Evolutionary conservation across 768 basidiomycete species (phyloP), one percentile per base, ranked within the genome.

Genomic region (Boletus vinaceobasis): DNA sequence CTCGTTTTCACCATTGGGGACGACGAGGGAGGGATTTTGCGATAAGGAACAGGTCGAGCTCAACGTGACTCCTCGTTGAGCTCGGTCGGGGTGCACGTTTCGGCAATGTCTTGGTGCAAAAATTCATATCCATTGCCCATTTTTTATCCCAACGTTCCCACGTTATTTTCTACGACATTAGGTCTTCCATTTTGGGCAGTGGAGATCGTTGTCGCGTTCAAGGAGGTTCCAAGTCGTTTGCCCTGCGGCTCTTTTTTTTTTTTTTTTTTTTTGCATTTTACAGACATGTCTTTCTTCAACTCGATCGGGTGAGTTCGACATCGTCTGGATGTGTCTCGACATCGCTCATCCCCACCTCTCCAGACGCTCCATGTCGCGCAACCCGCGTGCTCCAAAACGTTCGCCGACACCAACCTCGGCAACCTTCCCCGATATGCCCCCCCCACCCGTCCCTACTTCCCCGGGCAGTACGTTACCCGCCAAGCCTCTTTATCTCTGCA

Each of bases 401-500:
- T 84, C 88, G 2, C 80, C 88, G 15, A 89, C 89, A 0, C 87
- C 89, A 13, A 90, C 86, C 5, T 86, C 87, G 5, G 76, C 82
- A 6, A 80, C 82, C 13, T 82, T 82, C 56, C 66, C 73, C 14
- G 79, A 80, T 42, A 74, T 75, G 44, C 71, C 71, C 29, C 67
- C 78, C 38, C 74, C 74, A 21, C 76, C 71, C 32, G 64, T 70
- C 7, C 75, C 76, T 2, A 66, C 75, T 4, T 76, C 79, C 13
- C 78, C 79, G 7, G 55, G 63, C 19, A 59, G 48, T 43, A 43
- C 59, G 17, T 36, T 38, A 5, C 50, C 57, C 3, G 57, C 63
- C 21, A 91, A 90, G 60, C 88, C 90, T 1, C 75, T 98, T 17
- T 97, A 96, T 67, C 80, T 98, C 11, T 96, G 89, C 71, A 89